These are phyloP conservation scores for Dryadomyces quercus-mongolicae DNA, from an alignment of 2,329 filamentous ascomycete species.

Conservation along the genomic window DNA sequence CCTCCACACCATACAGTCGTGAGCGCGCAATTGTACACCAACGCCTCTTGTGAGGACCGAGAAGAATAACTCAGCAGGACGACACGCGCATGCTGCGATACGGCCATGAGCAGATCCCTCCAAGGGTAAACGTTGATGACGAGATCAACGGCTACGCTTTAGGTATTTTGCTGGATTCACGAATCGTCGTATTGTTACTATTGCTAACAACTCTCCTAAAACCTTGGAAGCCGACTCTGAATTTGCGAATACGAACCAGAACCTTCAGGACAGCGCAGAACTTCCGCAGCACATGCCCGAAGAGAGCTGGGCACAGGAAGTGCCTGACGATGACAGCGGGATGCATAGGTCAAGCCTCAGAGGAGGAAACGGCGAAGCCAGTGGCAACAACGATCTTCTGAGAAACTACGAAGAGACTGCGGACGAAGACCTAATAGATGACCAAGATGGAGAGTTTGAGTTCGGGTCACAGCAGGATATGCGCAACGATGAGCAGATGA, in stretches of 20 bases:
- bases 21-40: neutral
- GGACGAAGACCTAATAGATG: constrained; percentile 6
- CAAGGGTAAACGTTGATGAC: too few species aligned
- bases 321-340: neutral
- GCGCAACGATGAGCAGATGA: constrained; percentile 9
- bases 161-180: neutral
- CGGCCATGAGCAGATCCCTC: neutral
- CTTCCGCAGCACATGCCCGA: neutral
- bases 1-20: neutral
- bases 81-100: constrained; percentile 2
- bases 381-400: constrained; percentile 11
- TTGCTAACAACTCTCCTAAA: too few species aligned
- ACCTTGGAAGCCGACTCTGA: neutral
- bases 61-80: too few species aligned
- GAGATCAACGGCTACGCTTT: too few species aligned
- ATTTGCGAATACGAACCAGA: neutral
- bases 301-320: neutral
- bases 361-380: constrained; percentile 9
- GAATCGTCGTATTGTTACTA: neutral
- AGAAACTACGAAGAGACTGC: constrained; percentile 8
- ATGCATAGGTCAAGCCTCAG: neutral
- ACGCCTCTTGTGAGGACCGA: too few species aligned
- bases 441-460: constrained; percentile 6
- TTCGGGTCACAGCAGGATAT: constrained; percentile 4
- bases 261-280: neutral